Base-by-base conservation (phyloP, 1,139 yeast species). In the Geotrichum europaeum region DNA sequence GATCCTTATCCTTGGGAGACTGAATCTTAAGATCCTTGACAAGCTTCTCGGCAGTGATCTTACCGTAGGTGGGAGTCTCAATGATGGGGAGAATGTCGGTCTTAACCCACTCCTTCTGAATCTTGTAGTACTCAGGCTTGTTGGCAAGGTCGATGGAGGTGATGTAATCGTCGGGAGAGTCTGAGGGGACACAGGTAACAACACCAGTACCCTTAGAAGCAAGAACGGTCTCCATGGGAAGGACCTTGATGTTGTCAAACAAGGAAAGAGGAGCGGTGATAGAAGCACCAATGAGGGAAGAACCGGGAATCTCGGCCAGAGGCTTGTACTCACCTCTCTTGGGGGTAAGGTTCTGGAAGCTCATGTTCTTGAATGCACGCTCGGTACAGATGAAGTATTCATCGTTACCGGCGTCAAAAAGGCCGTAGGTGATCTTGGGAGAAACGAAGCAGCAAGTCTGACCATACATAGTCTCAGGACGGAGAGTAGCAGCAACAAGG, bases 401-500 rank as follows among this genome's bases (percentile, higher is more conserved):
- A 67, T 83, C 83, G 68, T 88, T 84, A 65, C 96, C 96, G 62
- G 92, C 96, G 73, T 90, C 89, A 73, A 89, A 95, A 59, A 94
- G 76, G 72, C 99, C 99, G 72, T 95, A 94, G 60, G 83, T 84
- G 70, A 94, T 89, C 79, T 89, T 91, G 71, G 98, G 97, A 55
- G 97, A 89, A 40, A 94, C 98, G 71, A 94, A 95, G 81, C 98
- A 92, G 81, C 97, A 89, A 3, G 97, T 88, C 80, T 95, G 99
- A 66, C 98, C 99, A 72, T 92, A 92, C 97, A 95, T 90, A 68
- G 99, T 94, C 79, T 94, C 99, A 49, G 99, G 97, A 79, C 99
- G 87, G 70, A 95, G 84, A 68, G 99, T 94, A 49, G 99, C 99
- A 64, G 99, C 99, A 60, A 95, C 91, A 65, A 94, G 80, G 77